phyloP scores from a whole-genome alignment of 441 rosid genomes.

The Erodium chrysanthum region DNA sequence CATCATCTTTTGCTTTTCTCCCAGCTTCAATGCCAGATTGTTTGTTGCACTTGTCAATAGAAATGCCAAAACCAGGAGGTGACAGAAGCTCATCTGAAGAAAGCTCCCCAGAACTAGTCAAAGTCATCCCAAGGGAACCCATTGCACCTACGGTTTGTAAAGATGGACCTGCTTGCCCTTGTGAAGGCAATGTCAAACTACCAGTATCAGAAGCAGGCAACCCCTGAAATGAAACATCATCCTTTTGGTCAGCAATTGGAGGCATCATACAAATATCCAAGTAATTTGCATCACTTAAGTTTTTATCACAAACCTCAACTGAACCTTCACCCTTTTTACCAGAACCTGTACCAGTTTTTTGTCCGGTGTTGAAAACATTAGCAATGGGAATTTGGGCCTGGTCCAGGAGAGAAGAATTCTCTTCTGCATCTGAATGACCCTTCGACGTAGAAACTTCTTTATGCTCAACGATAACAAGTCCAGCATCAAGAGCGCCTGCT shows the following conservation, averaged over 20 bases:
- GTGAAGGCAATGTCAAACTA: background rate
- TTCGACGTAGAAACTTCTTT: background rate
- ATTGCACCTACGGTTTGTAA: background rate
- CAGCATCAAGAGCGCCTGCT: conserved; percentile 20
- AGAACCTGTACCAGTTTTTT: conserved; percentile 15
- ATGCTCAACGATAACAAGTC: background rate
- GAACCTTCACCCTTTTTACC: conserved; percentile 11
- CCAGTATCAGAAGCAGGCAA: background rate
- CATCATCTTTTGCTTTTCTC: background rate
- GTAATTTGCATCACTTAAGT: background rate
- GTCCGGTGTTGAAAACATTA: conserved; percentile 18
- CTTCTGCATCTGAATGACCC: conserved; percentile 3
- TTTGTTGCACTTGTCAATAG: background rate
- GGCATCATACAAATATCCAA: background rate
- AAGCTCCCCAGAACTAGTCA: background rate
- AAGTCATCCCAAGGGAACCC: too few relatives aligned
- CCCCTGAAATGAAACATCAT: background rate
- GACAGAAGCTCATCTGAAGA: background rate
- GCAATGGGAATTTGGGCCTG: conserved; percentile 20
- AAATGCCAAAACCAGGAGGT: conserved; percentile 1
- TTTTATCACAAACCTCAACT: conserved; percentile 4
- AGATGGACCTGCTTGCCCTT: background rate
- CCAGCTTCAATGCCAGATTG: background rate
- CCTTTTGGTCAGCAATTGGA: background rate
- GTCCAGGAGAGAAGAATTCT: conserved; percentile 13